A percentile compares a stretch with the other conserved stretches of the same genome.
Conservation (phyloP, 495 filamentous ascomycete species). For the Letharia lupina region DNA sequence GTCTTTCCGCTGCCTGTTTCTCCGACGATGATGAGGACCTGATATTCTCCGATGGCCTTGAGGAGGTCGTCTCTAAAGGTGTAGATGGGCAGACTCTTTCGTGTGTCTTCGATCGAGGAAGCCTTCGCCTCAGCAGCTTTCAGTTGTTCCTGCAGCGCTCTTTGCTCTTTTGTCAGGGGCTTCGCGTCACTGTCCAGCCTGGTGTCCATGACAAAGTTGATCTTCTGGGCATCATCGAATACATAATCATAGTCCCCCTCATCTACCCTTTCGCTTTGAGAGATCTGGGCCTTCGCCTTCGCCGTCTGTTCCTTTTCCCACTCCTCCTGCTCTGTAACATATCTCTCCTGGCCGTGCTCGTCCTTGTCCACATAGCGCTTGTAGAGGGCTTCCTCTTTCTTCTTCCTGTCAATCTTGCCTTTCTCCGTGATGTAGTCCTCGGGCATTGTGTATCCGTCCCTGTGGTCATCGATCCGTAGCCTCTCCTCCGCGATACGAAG, state of each 20-base stretch:
- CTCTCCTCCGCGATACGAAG: slow-evolving; percentile 83
- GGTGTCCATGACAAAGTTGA: slow-evolving; percentile 76
- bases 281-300: slow-evolving; percentile 83
- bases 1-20: slow-evolving; percentile 91
- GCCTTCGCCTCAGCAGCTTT: slow-evolving; percentile 82
- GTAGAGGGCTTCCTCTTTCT: slow-evolving; percentile 85
- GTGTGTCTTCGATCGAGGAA: slow-evolving; percentile 76
- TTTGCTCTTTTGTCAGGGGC: slow-evolving; percentile 67
- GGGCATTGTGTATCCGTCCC: slow-evolving; percentile 88
- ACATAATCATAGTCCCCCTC: slow-evolving; percentile 91
- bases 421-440: slow-evolving; percentile 92
- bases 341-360: slow-evolving; percentile 79
- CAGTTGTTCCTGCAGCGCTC: slow-evolving; percentile 66
- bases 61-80: slow-evolving; percentile 66
- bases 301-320: slow-evolving; percentile 89
- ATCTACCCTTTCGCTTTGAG: slow-evolving; percentile 63
- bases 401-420: slow-evolving; percentile 80
- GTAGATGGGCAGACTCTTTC: slow-evolving; percentile 87
- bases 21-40: slow-evolving; percentile 77
- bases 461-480: slow-evolving; percentile 78
- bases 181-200: slow-evolving; percentile 59
- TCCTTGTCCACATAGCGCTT: slow-evolving; percentile 85
- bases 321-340: slow-evolving; percentile 89
- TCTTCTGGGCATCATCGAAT: slow-evolving; percentile 79
- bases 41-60: slow-evolving; percentile 66